Evolutionary conservation across 2,329 filamentous ascomycete species (phyloP).

Genomic region (Ascochyta rabiei): DNA sequence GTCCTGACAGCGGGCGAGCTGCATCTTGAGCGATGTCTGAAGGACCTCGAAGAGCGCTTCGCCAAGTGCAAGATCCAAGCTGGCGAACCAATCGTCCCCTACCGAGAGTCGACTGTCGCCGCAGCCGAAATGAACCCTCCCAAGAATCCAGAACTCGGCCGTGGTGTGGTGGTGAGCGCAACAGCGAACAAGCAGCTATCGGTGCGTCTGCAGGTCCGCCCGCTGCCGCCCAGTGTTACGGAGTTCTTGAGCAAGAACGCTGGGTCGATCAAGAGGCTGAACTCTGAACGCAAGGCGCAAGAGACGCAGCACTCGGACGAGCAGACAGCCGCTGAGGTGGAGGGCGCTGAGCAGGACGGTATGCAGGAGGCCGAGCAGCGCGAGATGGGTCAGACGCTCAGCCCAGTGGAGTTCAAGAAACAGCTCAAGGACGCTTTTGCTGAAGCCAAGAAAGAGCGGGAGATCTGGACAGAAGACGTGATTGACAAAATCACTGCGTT

Average conservation of each 20-base stretch:
- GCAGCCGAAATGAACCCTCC: conserved; percentile 91
- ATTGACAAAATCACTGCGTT: conserved; percentile 88
- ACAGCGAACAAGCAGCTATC: conserved; percentile 88
- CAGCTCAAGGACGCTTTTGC: conserved; percentile 73
- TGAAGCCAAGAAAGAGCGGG: conserved; percentile 72
- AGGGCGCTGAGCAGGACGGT: conserved; percentile 57
- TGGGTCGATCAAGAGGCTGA: conserved; percentile 77
- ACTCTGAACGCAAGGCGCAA: conserved; percentile 69
- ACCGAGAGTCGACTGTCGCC: conserved; percentile 87
- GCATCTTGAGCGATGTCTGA: conserved; percentile 91
- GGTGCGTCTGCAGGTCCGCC: conserved; percentile 76
- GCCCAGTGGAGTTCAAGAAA: conserved; percentile 75
- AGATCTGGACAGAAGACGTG: conserved; percentile 72
- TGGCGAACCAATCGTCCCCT: conserved; percentile 92
- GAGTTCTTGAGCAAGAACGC: conserved; percentile 84
- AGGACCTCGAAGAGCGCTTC: conserved; percentile 90
- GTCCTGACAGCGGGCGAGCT: conserved; percentile 91
- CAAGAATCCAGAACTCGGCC: conserved; percentile 81
- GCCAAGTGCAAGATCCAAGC: conserved; percentile 94
- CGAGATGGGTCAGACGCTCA: conserved; percentile 65
- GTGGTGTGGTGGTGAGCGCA: conserved; percentile 75
- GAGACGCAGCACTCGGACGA: conserved; percentile 47
- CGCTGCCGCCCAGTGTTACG: conserved; percentile 77
- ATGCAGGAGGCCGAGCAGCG: conserved; percentile 59
- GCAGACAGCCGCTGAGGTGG: conserved; percentile 45